Evolutionary conservation across 805 yeast species (phyloP), one percentile per base, ranked within the genome.

Genomic region (Ogataea ramenticola): DNA sequence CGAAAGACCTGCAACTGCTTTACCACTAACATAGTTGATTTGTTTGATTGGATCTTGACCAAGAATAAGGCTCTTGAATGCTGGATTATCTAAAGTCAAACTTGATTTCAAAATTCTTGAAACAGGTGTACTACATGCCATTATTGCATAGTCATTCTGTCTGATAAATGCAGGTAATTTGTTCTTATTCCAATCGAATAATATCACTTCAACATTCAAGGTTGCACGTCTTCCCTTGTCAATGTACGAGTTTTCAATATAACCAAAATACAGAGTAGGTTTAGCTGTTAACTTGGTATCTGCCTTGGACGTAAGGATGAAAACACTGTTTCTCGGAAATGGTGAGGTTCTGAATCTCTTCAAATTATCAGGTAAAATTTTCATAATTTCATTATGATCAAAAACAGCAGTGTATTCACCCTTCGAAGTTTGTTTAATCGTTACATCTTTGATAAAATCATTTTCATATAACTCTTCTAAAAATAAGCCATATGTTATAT

Each of bases 31-130:
- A 60, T 81, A 82, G 19, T 68, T 68, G 27, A 82, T 68, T 41
- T 54, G 60, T 36, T 53, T 51, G 38, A 62, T 55, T 17, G 54
- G 55, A n/a, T 51, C 48, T 31, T 57, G 53, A 19, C 66, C 66
- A 32, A 62, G 42, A 17, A 61, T 40, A 40, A 62, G 45, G 26
- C 54, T 49, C 30, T 58, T 80, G 79, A 56, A 67, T 67, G 47
- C 77, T 70, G 32, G 78, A 73, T 43, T 74, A 68, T 44, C 76
- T 31, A 82, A 67, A 39, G 76, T 68, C 2, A 77, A 68, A 86
- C 82, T 83, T 0, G 88, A 83, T 50, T 75, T 72, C 56, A 82
- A 66, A 6, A 80, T 79, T 58, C 89, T 66, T 36, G 77, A 72
- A 6, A 79, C 75, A 3, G 83, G 82, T 5, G 77, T 75, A 9